Evolutionary conservation across 139 green algal genomes (phyloP).

Genomic region (Chlorella vulgaris): DNA sequence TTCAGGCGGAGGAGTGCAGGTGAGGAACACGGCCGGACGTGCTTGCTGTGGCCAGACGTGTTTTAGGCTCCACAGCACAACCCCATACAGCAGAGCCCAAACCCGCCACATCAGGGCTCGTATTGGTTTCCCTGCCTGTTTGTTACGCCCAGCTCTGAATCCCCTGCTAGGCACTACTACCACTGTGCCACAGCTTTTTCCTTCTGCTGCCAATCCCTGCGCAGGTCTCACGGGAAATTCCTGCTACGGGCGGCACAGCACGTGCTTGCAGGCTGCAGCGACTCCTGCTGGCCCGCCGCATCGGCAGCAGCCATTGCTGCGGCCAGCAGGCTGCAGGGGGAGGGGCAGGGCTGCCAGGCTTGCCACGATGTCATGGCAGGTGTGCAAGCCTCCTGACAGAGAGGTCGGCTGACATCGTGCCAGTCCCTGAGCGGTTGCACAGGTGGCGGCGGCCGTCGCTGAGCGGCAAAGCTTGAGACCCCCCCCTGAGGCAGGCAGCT

Average conservation of each 20-base stretch:
- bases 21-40: neutral
- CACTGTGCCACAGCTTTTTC: too few species aligned
- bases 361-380: conserved; percentile 3
- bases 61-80: neutral
- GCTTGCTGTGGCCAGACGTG: neutral
- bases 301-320: conserved; percentile 1
- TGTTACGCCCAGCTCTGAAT: too few species aligned
- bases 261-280: neutral
- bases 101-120: neutral
- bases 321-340: neutral
- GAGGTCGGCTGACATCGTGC: neutral
- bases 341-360: neutral
- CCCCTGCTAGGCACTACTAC: too few species aligned
- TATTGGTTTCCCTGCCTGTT: too few species aligned
- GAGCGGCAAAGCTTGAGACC: too few species aligned
- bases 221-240: too few species aligned
- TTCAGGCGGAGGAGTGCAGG: neutral
- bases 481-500: too few species aligned
- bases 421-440: neutral
- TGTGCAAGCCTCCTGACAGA: neutral
- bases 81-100: too few species aligned
- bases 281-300: neutral
- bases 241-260: neutral
- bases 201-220: too few species aligned
- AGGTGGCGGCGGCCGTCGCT: neutral